Evolutionary conservation across 2,329 filamentous ascomycete genomes (phyloP).

Genomic region (Fusarium nygamai): DNA sequence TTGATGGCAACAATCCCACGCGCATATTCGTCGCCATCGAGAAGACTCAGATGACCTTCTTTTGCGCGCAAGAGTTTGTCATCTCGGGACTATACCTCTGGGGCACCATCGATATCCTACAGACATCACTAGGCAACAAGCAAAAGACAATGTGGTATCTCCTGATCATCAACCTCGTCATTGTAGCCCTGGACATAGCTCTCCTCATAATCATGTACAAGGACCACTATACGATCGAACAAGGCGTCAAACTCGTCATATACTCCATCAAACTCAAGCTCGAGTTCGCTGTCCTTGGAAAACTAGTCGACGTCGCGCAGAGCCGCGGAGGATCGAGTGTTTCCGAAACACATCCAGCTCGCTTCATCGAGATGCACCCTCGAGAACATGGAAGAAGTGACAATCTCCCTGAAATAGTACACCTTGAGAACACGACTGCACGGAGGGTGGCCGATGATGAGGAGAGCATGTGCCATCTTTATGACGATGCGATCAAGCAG

Average conservation of each 20-base stretch:
- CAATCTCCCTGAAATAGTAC: neutral
- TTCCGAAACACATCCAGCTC: neutral
- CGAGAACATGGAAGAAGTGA: neutral
- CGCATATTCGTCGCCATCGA: constrained; percentile 4
- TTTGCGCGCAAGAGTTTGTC: constrained; percentile 17
- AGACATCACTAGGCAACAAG: constrained; percentile 20
- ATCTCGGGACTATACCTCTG: constrained; percentile 15
- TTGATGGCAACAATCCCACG: neutral
- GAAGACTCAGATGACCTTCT: constrained; percentile 18
- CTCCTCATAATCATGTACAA: constrained; percentile 24
- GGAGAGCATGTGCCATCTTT: constrained; percentile 6
- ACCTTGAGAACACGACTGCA: neutral
- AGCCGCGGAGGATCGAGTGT: constrained; percentile 12
- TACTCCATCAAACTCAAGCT: constrained; percentile 48
- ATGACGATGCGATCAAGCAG: constrained; percentile 20
- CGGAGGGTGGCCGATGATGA: neutral
- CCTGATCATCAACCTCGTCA: constrained; percentile 19
- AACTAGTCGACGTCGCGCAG: constrained; percentile 48
- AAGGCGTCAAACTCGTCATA: constrained; percentile 14
- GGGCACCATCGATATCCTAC: constrained; percentile 6
- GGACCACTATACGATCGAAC: constrained; percentile 6
- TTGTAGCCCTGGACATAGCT: constrained; percentile 30
- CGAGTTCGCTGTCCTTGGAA: constrained; percentile 50
- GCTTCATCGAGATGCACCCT: neutral
- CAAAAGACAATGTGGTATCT: constrained; percentile 27